Base-by-base conservation (phyloP, 805 yeast species). In the Candida ascalaphidarum region DNA sequence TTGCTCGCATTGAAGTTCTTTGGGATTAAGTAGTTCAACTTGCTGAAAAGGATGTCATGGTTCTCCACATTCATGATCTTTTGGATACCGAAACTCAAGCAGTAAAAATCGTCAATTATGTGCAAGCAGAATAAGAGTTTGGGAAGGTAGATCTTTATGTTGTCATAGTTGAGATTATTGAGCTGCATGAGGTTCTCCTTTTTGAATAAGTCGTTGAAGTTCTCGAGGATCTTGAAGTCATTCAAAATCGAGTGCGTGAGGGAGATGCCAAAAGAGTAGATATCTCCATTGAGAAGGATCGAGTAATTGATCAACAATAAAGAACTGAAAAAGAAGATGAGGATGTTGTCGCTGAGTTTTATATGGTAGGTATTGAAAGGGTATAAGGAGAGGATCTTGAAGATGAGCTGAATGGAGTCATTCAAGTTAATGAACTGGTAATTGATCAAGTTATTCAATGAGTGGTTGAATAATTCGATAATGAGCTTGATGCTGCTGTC, bases 281-380 rank as follows among this genome's bases (percentile, higher is more conserved):
- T 61, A 29, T 70, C 72, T 0, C 88, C 86, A 14, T 75, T 68
- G 22, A 77, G 54, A 2, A 76, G 52, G 7, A 77, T 62, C 7
- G 74, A 53, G 41, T 75, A 80, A 42, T 77, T 77, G 17, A 75
- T 43, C 7, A 58, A 21, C 9, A 58, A 35, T 25, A 61, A 44
- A 5, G 58, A 34, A 6, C 51, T 40, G 24, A 58, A 56, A 26
- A 50, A 51, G 8, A 58, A 39, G 1, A 51, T 36, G 7, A 52
- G 31, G 3, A 44, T 37, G 14, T 44, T 41, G 23, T 60, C 63
- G 33, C 43, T 43, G 11, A 47, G 27, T 9, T 31, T 31, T n/a
- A 46, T 31, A 5, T 41, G 41, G 25, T 31, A 33, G 17, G 41
- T 39, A 23, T 36, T 39, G 40, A 52, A 43, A 1, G 71, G 66